Conservation (phyloP, 495 filamentous ascomycete genomes). For the Viridothelium virens region DNA sequence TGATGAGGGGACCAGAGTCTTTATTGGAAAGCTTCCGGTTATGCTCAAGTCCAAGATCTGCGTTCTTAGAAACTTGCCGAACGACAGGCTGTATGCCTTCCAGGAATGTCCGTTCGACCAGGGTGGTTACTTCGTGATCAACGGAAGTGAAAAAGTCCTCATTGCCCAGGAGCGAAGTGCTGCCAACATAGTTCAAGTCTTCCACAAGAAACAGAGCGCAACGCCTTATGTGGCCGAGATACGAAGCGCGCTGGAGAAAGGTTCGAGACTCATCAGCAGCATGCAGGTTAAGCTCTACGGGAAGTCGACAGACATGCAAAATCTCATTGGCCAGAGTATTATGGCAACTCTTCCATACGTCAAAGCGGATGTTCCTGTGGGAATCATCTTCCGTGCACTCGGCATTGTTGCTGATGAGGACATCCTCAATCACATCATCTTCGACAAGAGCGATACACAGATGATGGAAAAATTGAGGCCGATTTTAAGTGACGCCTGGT, state of each 20-base stretch:
- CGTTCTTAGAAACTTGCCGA: slow-evolving; percentile 69
- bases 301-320: slow-evolving; percentile 69
- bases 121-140: slow-evolving; percentile 98
- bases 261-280: slow-evolving; percentile 83
- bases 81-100: slow-evolving; percentile 72
- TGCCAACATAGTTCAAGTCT: slow-evolving; percentile 97
- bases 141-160: slow-evolving; percentile 97
- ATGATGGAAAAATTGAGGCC: slow-evolving; percentile 98
- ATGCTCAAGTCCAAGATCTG: slow-evolving; percentile 97
- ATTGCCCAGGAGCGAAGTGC: slow-evolving; percentile 97
- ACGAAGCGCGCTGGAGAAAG: slow-evolving; percentile 91
- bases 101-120: slow-evolving; percentile 98
- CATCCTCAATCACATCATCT: slow-evolving; percentile 95
- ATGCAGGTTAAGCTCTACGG: slow-evolving; percentile 80
- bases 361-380: slow-evolving; percentile 86
- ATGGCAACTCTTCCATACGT: slow-evolving; percentile 86
- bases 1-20: slow-evolving; percentile 49
- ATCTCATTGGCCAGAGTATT: slow-evolving; percentile 76
- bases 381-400: slow-evolving; percentile 87
- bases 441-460: slow-evolving; percentile 85
- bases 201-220: slow-evolving; percentile 87
- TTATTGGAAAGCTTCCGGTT: slow-evolving; percentile 89
- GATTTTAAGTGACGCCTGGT: slow-evolving; percentile 91
- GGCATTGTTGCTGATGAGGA: slow-evolving; percentile 97
- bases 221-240: slow-evolving; percentile 94